Evolutionary conservation across 495 filamentous ascomycete genomes (phyloP), one percentile per base, ranked within the genome.

Genomic region (Hypoxylon perforatum): DNA sequence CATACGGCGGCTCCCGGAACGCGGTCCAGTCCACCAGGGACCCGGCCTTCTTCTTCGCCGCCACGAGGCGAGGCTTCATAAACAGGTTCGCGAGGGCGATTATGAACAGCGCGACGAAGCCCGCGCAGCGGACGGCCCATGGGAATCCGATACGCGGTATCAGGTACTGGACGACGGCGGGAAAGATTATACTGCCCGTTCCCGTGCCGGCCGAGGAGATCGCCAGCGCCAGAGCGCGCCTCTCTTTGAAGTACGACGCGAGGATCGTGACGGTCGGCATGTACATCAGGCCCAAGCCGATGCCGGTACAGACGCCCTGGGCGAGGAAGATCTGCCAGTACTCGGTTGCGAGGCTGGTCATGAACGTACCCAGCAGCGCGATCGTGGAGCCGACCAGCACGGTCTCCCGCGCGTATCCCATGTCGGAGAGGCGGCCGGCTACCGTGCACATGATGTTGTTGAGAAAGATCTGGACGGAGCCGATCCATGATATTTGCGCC

Each of bases 301-400:
- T 21, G 0, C 80, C 80, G 1, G 75, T 79, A 15, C 70, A 75
- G 14, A 82, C 35, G 0, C 78, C 80, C 65, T 83, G 80, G 10
- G 78, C 70, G 22, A 81, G 75, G 41, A 82, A 78, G 39, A 83
- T 75, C 70, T 80, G 75, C 78, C 77, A 80, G 57, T 81, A 81
- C 44, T 73, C 46, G 0, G 61, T 74, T 11, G 72, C 74, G 9
- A 80, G 60, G 49, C 77, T 81, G 10, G 76, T 82, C 73, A 80
- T 75, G 42, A 83, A 75, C 30, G 77, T 82, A 22, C 78, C 80
- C 15, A 80, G 48, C 0, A 81, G 64, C n/a, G 75, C 72, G 23
- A 82, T 38, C 23, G 76, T 71, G 4, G 69, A 68, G 10, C 80
- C 80, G 19, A 39, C 60, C 5, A 63, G 41, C 19, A 78, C 73